Base-by-base conservation (phyloP, 768 basidiomycete genomes). In the Russula olivacea region DNA sequence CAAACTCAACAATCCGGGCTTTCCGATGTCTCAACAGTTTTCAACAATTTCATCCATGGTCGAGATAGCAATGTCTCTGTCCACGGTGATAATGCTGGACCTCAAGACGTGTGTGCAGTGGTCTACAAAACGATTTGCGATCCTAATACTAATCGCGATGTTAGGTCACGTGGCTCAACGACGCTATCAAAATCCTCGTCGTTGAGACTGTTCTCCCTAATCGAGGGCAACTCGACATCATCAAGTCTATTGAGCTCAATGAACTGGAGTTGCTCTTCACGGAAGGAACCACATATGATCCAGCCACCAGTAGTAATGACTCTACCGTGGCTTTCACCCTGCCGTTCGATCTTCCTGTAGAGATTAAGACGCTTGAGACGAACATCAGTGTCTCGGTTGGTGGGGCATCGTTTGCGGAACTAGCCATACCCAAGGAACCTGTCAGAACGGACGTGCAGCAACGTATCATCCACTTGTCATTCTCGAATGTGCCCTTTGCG, bases 31-130 rank as follows among this genome's bases (percentile, higher is more conserved):
- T 88, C 87, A 0, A 70, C 74, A 12, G 76, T 90, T 36, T 90
- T 90, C 76, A 89, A 87, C 66, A 83, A 81, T 55, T 90, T 87
- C 69, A 78, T 90, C 0, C 84, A 86, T 41, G 88, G 87, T 1
- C 74, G 82, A 69, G 79, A 86, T 69, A 87, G 83, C 64, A 71
- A 79, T 61, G 79, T 89, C 21, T 69, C 75, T 19, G 85, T 89
- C 10, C 77, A 80, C 30, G 87, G 88, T 15, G 77, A 79, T 36
- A 78, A 79, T 60, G 85, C 84, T 4, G 83, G 83, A 15, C 77
- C 85, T 1, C 74, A 75, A 55, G 81, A 81, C 64, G 87, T 88
- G 68, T 53, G 79, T 69, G 40, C 8, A 43, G 19, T n/a, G 9
- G 38, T 32, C 9, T 34, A 9, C 19, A 19, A 48, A 19, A 43